Base-by-base conservation (phyloP, 108 stramenopile species). In the Asterionellopsis glacialis region DNA sequence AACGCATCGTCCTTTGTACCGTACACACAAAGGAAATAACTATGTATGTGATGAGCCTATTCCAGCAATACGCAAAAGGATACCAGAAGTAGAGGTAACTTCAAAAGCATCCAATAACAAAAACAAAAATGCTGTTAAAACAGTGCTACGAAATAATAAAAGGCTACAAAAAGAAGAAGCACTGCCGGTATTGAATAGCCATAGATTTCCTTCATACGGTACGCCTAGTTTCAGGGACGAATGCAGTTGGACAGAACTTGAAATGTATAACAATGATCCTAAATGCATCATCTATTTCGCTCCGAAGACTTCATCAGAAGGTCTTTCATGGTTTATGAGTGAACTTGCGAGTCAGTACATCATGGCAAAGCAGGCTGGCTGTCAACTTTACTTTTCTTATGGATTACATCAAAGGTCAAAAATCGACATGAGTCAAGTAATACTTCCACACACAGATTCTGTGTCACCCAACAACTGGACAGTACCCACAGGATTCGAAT, bases 1-100 rank as follows among this genome's bases (percentile, higher is more conserved):
- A 12, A 67, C 66, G 4, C 22, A n/a, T n/a, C 57, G 59, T 15
- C 66, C 66, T 13, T 25, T 57, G 3, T 57, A 64, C 26, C 33
- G 33, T 33, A 33, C 33, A 5, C 5, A n/a, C 16, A 41, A 64
- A 40, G 42, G 80, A 7, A 2, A 7, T 33, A 33, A 33, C 33
- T 5, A 33, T 33, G 33, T 33, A 33, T 33, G 33, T 7, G 33
- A 33, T 33, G 33, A 33, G 33, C 33, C 33, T 33, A 33, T 33
- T 33, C 33, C 33, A 7, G 33, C 33, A 33, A 5, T 33, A 33
- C 33, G 2, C 5, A 33, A 33, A 33, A 33, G 33, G 7, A 7
- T 5, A 33, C 5, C 33, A 7, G 33, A 33, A 7, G 5, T 7
- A 7, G 5, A 33, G 33, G 33, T 7, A 5, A 33, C 33, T 33